Base-by-base conservation (phyloP, 805 yeast genomes). In the Kazachstania taianensis region DNA sequence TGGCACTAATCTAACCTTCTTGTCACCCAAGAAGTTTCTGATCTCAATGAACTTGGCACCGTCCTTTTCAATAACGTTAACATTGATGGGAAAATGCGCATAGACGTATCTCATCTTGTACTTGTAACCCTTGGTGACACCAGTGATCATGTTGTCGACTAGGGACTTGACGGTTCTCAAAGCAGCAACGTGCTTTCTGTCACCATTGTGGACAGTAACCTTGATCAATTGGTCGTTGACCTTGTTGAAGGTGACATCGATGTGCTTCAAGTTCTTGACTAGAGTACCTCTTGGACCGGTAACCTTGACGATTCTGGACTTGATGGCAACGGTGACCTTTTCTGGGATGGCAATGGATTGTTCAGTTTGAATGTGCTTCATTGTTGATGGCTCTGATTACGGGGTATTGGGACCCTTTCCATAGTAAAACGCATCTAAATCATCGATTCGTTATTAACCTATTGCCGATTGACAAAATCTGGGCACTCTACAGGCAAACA, bases 21-120 rank as follows among this genome's bases (percentile, higher is more conserved):
- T 92, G 78, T 92, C 97, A 74, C 98, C 98, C 72, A 92, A 80
- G 81, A 84, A 92, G 78, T 92, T 92, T 84, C 97, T 87, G 76
- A 92, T 87, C 76, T 92, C 97, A 57, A 89, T 81, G 61, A 61
- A 75, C 49, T 73, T 69, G 36, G 65, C 57, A 55, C 82, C 84
- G 41, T 89, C 89, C 60, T 74, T 72, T 52, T 82, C 84, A 64
- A 82, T 65, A 54, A 86, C 68, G 76, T 87, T 89, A 55, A 92
- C 96, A 73, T 92, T 92, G 73, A 94, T 92, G 69, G 98, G 99
- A 95, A 92, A 92, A 84, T 92, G 98, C 80, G 98, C 99, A 67
- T 89, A 94, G 50, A 92, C 98, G 70, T 85, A 87, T 78, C 97
- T 86, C 96, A 92, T 81, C 83, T 92, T 92, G 92, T 92, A 92